Conservation (phyloP, 768 basidiomycete genomes). For the Rhodotorula toruloides region DNA sequence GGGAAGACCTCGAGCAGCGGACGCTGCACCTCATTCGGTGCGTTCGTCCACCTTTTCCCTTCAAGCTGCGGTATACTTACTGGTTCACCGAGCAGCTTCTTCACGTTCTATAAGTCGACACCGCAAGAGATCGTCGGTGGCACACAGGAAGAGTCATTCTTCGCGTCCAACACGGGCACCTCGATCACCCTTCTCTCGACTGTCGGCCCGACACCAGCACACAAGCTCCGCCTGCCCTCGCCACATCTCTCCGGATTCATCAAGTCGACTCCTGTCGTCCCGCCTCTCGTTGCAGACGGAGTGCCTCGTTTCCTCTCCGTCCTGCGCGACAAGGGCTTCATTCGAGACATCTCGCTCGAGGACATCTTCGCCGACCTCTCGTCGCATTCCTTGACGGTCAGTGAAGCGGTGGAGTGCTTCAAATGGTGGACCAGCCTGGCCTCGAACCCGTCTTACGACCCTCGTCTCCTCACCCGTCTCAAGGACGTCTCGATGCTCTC, state of each 20-base stretch:
- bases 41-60: no score
- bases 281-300: conserved; percentile 56
- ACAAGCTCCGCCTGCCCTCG: conserved; percentile 69
- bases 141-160: conserved; percentile 71
- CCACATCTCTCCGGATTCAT: conserved; percentile 67
- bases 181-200: conserved; percentile 70
- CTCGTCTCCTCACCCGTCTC: conserved; percentile 55
- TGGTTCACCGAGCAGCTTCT: conserved; percentile 59
- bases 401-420: conserved; percentile 73
- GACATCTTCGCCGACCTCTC: conserved; percentile 78
- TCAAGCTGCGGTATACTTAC: no score
- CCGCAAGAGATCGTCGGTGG: conserved; percentile 73
- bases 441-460: conserved; percentile 47
- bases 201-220: conserved; percentile 62
- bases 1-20: conserved; percentile 54
- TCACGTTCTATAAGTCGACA: conserved; percentile 81
- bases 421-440: conserved; percentile 72
- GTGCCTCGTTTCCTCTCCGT: conserved; percentile 60
- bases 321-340: conserved; percentile 60
- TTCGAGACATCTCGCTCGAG: conserved; percentile 68
- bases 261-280: conserved; percentile 68
- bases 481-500: conserved; percentile 65
- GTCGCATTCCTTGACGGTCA: conserved; percentile 61
- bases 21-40: conserved; percentile 67
- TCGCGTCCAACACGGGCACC: conserved; percentile 55